Evolutionary conservation across 768 basidiomycete genomes (phyloP), one percentile per base, ranked within the genome.

Genomic region (Artomyces pyxidatus): DNA sequence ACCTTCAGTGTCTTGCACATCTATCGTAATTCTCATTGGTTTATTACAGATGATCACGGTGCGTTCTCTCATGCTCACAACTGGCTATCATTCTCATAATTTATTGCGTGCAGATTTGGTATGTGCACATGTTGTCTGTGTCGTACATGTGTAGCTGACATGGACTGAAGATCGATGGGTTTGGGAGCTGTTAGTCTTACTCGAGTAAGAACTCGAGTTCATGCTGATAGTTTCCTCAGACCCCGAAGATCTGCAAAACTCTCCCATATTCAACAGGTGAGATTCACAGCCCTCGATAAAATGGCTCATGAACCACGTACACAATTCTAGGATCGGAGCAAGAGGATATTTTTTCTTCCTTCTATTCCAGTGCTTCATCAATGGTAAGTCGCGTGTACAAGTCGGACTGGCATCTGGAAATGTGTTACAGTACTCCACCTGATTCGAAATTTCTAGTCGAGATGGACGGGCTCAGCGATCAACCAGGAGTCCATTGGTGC

Each of bases 311-410:
- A 11, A 27, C 27, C 19, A 26, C n/a, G 28, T 8, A 17, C 32
- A 9, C 52, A 11, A 28, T 47, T 39, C 49, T 51, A 89, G 85
- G 7, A 87, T 97, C 47, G 95, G 94, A 6, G 66, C 80, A 0
- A 71, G 87, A 55, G 90, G 84, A 19, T 96, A 93, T 67, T 94
- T 94, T 64, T 94, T 83, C 72, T 99, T 83, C 68, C 71, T 95
- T 19, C 72, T 99, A 1, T 98, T 99, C 72, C 95, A 99, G 58
- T 89, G 88, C 57, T 94, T 94, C 64, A 80, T 87, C 58, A 83
- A 85, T 54, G 78, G 88, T 87, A 57, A 46, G 76, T 45, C 54
- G 37, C 19, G 46, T 10, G 11, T 47, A 46, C 42, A 37, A 39
- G 50, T 28, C 50, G 41, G 23, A 27, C 10, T 25, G 22, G 25